phyloP scores from a whole-genome alignment of 176 grass and related monocot species.

The Dendrocalamus sinicus region DNA sequence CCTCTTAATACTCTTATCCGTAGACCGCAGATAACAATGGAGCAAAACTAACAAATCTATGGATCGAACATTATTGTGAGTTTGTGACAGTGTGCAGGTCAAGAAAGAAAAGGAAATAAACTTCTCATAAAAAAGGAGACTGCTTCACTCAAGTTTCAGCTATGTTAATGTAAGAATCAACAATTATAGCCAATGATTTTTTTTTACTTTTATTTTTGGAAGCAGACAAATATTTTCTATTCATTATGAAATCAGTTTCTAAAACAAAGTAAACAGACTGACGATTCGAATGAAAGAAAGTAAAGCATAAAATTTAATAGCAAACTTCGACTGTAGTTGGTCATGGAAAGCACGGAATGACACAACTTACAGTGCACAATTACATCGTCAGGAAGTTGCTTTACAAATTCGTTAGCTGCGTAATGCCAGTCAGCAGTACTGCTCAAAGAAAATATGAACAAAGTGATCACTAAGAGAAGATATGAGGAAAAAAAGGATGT shows the following conservation, averaged over 20 bases:
- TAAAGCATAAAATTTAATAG: not conserved
- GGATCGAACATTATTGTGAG: not conserved
- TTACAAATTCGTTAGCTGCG: slow-evolving; percentile 70
- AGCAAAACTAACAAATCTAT: not conserved
- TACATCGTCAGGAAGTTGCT: slow-evolving; percentile 71
- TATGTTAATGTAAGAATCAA: slow-evolving; percentile 17
- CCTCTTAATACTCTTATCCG: not conserved
- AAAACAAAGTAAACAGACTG: not conserved
- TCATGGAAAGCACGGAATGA: not conserved
- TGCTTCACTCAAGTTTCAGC: not conserved
- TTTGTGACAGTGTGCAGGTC: not conserved
- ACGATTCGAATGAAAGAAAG: not conserved
- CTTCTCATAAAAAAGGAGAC: not conserved
- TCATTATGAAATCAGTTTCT: not conserved
- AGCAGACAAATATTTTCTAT: not conserved
- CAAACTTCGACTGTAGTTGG: not conserved
- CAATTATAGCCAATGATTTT: not conserved
- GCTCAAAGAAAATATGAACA: slow-evolving; percentile 31
- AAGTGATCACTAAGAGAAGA: slow-evolving; percentile 7
- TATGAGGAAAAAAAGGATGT: not conserved
- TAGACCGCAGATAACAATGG: not conserved
- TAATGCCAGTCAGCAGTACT: slow-evolving; percentile 85
- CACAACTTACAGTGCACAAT: slow-evolving; percentile 75
- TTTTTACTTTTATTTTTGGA: not conserved
- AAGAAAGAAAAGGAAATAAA: not conserved